phyloP scores from a whole-genome alignment of 306 rosid species.

The Carpinus fangiana region DNA sequence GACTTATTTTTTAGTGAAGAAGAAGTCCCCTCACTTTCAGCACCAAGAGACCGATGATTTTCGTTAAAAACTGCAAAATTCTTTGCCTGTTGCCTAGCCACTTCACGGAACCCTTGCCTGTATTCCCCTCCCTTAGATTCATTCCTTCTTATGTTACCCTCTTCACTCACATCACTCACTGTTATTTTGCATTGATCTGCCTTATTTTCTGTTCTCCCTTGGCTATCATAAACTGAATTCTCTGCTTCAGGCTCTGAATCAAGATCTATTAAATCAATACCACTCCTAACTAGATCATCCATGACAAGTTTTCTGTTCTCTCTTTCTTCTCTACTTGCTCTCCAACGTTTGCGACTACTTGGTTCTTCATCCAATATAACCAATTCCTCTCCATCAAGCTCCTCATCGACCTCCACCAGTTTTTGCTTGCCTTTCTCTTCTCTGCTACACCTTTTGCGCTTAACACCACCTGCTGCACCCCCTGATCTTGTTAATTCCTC shows the following conservation, averaged over 20 bases:
- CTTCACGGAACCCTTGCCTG: slow-evolving; percentile 46
- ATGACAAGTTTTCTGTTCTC: too few relatives aligned
- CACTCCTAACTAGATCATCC: not conserved
- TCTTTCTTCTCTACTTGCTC: not conserved
- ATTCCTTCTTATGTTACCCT: not conserved
- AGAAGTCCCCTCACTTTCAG: too few relatives aligned
- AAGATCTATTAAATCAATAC: not conserved
- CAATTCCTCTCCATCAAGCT: not conserved
- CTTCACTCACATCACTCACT: slow-evolving; percentile 1
- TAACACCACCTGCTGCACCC: not conserved
- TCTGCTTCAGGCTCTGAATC: too few relatives aligned
- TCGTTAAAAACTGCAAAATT: slow-evolving; percentile 24
- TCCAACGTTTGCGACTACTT: not conserved
- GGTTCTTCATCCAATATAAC: not conserved
- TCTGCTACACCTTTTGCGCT: not conserved
- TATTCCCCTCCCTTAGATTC: slow-evolving; percentile 23
- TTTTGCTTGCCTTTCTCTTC: too few relatives aligned
- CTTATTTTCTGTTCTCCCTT: too few relatives aligned
- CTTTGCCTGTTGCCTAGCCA: slow-evolving; percentile 58
- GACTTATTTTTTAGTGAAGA: too few relatives aligned
- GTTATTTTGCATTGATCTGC: too few relatives aligned
- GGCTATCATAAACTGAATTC: too few relatives aligned
- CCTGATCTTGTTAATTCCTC: not conserved
- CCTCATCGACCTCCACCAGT: not conserved
- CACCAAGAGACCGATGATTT: too few relatives aligned